Base-by-base conservation (phyloP, 208 protist genomes). In the Leishmania aethiopica region DNA sequence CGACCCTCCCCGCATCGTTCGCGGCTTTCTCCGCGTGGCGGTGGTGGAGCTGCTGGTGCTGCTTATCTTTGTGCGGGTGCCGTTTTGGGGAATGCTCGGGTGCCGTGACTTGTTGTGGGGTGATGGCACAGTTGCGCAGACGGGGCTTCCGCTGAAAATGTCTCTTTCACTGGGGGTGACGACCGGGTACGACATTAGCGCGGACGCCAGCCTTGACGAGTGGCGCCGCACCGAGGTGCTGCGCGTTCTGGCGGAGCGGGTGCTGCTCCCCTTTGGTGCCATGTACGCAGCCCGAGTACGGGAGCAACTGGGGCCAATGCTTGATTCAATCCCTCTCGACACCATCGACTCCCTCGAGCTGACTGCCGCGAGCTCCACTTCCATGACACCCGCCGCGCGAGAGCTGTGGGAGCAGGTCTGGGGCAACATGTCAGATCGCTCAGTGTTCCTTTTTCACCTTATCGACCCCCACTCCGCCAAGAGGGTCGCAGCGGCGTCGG, bases 31-130 rank as follows among this genome's bases (percentile, higher is more conserved):
- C 2, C 84, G 84, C 71, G 78, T 95, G 64, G 75, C 85, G n/a
- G 13, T 84, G 57, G 82, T 92, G 67, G 89, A 95, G 77, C 42
- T 90, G 49, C 37, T 85, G n/a, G 86, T 84, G 40, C 83, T 94
- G 62, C 86, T 90, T 47, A 5, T 93, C 42, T 95, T 97, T 80
- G 71, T 95, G 42, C 59, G 85, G 1, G 2, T 90, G 81, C 89
- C 86, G n/a, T 88, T 78, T 51, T 86, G 73, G 79, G 81, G 71
- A 55, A 81, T 84, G 84, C 85, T 83, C 25, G 75, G 53, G n/a
- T 19, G 86, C 19, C 88, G 88, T 7, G 75, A 84, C 47, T 19
- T 66, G 7, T 17, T 89, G 3, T 88, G 77, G 78, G 59, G 55
- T 15, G 86, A 88, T 55, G 83, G 78, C 51, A 51, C 57, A 49